These are phyloP conservation scores for Coemansia sp. DNA, from an alignment of 192 early-diverging fungal species.

Conservation along the genomic window DNA sequence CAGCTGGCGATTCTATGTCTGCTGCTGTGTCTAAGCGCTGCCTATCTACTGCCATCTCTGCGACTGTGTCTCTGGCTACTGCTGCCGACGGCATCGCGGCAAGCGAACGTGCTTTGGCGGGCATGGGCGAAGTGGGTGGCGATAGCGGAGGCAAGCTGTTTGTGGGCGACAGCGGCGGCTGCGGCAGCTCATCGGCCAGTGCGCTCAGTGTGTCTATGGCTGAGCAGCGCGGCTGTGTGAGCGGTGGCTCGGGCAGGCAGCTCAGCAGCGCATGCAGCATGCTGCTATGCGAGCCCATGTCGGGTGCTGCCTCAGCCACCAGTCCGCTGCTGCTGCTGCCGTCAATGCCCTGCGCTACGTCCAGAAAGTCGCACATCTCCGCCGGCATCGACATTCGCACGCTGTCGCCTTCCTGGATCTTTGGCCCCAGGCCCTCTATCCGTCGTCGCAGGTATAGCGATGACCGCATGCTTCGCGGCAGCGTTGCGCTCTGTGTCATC, in stretches of 20 bases:
- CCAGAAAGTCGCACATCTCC: slow-evolving; percentile 26
- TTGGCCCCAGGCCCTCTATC: slow-evolving; percentile 8
- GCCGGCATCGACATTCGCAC: slow-evolving; percentile 35
- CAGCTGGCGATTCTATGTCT: background rate
- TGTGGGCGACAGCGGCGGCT: slow-evolving; percentile 21
- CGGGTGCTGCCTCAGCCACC: background rate
- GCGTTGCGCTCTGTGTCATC: slow-evolving; percentile 19
- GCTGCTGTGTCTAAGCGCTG: background rate
- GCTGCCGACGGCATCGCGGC: background rate
- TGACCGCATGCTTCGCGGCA: slow-evolving; percentile 26
- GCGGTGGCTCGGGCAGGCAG: slow-evolving; percentile 44
- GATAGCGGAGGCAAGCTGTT: slow-evolving; percentile 11
- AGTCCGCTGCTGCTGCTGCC: slow-evolving; percentile 2
- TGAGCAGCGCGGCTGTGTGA: slow-evolving; percentile 8
- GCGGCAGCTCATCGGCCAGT: slow-evolving; percentile 35
- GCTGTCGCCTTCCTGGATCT: slow-evolving; percentile 2
- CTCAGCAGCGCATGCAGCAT: slow-evolving; percentile 46
- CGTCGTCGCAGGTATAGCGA: slow-evolving; percentile 34
- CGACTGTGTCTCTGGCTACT: background rate
- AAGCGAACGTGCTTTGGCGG: too few species aligned
- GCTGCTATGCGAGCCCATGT: slow-evolving; percentile 16
- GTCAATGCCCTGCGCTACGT: slow-evolving; percentile 7
- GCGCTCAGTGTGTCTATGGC: slow-evolving; percentile 13
- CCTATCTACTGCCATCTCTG: background rate
- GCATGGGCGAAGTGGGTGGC: slow-evolving; percentile 6